phyloP scores from a whole-genome alignment of 192 early-diverging fungal genomes.

The Backusella psychrophila region DNA sequence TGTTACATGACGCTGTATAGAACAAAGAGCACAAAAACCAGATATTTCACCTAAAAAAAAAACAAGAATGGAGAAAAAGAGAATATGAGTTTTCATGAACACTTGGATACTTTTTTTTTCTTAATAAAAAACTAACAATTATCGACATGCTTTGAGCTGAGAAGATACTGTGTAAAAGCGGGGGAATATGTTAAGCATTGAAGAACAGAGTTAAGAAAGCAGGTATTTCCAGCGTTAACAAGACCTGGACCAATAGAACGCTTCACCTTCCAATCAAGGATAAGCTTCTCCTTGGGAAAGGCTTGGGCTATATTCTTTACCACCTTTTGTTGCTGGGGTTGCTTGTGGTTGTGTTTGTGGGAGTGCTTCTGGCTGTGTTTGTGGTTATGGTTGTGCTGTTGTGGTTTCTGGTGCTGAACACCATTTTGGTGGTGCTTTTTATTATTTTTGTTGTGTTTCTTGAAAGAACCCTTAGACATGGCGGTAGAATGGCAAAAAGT shows the following conservation, averaged over 20 bases:
- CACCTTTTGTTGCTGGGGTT: neutral
- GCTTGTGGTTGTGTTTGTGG: neutral
- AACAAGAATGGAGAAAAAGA: neutral
- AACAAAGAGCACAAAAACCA: slow-evolving; percentile 74
- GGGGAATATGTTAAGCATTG: slow-evolving; percentile 79
- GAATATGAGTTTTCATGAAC: neutral
- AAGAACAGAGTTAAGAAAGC: slow-evolving; percentile 78
- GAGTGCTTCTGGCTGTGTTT: too few species aligned
- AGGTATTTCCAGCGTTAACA: slow-evolving; percentile 73
- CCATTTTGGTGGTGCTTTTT: neutral
- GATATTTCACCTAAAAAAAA: slow-evolving; percentile 39
- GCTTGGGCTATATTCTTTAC: neutral
- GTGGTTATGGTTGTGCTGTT: too few species aligned
- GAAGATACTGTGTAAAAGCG: slow-evolving; percentile 65
- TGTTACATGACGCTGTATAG: slow-evolving; percentile 65
- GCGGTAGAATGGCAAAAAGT: neutral
- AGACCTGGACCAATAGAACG: slow-evolving; percentile 67
- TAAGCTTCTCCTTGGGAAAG: slow-evolving; percentile 37
- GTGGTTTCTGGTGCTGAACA: neutral
- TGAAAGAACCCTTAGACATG: neutral
- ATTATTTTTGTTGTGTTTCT: neutral
- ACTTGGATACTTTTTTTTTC: neutral
- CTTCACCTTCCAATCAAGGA: slow-evolving; percentile 49
- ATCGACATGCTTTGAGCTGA: slow-evolving; percentile 54
- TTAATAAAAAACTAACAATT: slow-evolving; percentile 46